Evolutionary conservation across 2,329 filamentous ascomycete species (phyloP), one percentile per base, ranked within the genome.

Genomic region (Knoxdaviesia capensis): DNA sequence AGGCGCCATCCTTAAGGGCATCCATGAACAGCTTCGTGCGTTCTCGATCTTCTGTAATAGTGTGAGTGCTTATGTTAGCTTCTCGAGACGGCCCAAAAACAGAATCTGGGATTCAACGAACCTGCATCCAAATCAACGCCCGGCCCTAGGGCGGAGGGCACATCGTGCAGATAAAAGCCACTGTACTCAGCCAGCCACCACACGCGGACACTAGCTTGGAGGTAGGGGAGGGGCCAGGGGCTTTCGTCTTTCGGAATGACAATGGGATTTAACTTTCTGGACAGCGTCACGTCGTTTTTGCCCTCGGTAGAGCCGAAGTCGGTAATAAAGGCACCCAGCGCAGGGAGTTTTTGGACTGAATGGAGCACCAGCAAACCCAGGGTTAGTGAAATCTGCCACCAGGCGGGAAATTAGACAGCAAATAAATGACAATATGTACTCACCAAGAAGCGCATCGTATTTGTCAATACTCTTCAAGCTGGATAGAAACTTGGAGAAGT

Each of bases 141-240:
- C 37, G 67, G 65, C 1, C 57, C 58, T 31, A 76, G 64, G 30
- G 66, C 67, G 47, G 71, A 65, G 33, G 73, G 68, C 20, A 73
- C 70, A 51, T 79, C 72, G 50, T 93, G 85, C 44, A 83, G 68
- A 55, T 87, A 94, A 66, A 85, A 83, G 3, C 85, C 84, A 49
- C 83, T 90, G 59, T 94, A 94, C 53, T 96, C 86, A 32, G 84
- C 79, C 39, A 94, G 69, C 90, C 90, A 98, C 70, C 83, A 86
- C 5, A 80, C 74, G 43, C 74, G 71, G 8, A 87, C 70, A 4
- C 84, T 80, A 38, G 87, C 83, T 51, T 87, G 80, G 8, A 96
- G 69, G 50, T 78, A 80, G 10, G 77, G 66, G 35, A 93, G 57
- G 28, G 70, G 66, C 82, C 86, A 94, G 10, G 68, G 62, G 36